Evolutionary conservation across 75 land plant genomes (phyloP).

Genomic region (Ceratopteris richardii): DNA sequence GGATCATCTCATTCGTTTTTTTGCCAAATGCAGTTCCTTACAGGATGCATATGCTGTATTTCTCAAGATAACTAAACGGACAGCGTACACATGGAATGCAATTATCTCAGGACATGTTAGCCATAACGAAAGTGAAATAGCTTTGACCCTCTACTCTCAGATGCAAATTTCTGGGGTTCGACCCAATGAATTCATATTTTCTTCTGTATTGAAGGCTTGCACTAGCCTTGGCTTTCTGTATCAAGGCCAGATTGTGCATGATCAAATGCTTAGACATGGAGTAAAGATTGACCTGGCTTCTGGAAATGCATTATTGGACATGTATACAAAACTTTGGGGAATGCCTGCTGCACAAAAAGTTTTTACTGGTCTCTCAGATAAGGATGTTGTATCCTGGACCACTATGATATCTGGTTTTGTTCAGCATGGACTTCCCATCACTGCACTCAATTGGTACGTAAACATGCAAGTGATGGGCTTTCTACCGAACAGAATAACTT

Average conservation of each 20-base stretch:
- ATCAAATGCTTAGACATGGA: conserved; percentile 6
- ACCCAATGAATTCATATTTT: not conserved
- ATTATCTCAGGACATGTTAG: not conserved
- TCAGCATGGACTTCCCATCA: conserved; percentile 11
- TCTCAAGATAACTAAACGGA: not conserved
- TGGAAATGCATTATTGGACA: conserved; percentile 24
- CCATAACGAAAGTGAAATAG: not conserved
- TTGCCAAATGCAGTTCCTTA: not conserved
- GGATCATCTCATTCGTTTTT: not conserved
- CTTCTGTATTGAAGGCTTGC: conserved; percentile 10
- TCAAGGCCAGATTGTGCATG: conserved; percentile 12
- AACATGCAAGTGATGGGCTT: conserved; percentile 20
- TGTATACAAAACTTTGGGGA: conserved; percentile 35
- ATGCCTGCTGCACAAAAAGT: conserved; percentile 8
- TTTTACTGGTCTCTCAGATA: conserved; percentile 16
- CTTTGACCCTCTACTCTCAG: not conserved
- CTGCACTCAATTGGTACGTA: conserved; percentile 20
- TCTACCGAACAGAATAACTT: conserved; percentile 1
- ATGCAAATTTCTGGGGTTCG: not conserved
- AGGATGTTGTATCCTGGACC: conserved; percentile 34
- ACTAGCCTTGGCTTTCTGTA: conserved; percentile 4
- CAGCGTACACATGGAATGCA: not conserved
- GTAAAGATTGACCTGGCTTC: not conserved
- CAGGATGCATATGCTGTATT: not conserved
- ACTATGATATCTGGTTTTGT: conserved; percentile 25